These are phyloP conservation scores for Backusella tuberculispora DNA, from an alignment of 192 early-diverging fungal genomes.

Conservation along the genomic window DNA sequence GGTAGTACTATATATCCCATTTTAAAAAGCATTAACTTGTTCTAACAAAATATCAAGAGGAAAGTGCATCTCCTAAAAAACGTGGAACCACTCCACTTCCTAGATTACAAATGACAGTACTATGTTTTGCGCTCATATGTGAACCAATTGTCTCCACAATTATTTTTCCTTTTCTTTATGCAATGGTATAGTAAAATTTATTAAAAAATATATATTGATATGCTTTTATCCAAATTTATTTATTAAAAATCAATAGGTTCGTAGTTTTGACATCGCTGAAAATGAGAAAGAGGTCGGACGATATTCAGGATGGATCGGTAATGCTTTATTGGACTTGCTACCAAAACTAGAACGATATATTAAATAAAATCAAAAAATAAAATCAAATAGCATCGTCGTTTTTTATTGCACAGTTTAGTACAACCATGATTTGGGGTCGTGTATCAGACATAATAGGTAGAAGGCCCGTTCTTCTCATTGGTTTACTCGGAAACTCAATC, in stretches of 20 bases:
- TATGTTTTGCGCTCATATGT: slow-evolving; percentile 54
- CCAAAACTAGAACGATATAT: too few relatives aligned
- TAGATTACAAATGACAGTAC: slow-evolving; percentile 47
- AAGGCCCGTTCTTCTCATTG: slow-evolving; percentile 77
- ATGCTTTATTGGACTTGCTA: neutral
- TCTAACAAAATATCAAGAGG: too few relatives aligned
- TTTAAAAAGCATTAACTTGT: too few relatives aligned
- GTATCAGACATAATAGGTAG: slow-evolving; percentile 83
- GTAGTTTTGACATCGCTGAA: slow-evolving; percentile 70
- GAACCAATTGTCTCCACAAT: slow-evolving; percentile 77
- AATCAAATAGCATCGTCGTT: slow-evolving; percentile 58
- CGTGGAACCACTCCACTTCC: slow-evolving; percentile 45
- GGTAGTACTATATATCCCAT: too few relatives aligned
- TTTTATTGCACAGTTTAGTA: slow-evolving; percentile 71
- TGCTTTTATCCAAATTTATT: too few relatives aligned
- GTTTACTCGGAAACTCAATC: slow-evolving; percentile 76
- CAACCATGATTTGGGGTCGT: slow-evolving; percentile 70
- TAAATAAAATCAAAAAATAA: neutral
- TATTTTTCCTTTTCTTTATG: slow-evolving; percentile 83
- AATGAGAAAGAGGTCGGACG: slow-evolving; percentile 78
- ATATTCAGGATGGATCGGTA: slow-evolving; percentile 61
- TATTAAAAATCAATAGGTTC: slow-evolving; percentile 40
- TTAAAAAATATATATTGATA: neutral
- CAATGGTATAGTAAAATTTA: slow-evolving; percentile 58
- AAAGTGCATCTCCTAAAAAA: too few relatives aligned